Base-by-base conservation (phyloP, 1,284 basidiomycete genomes). In the Moniliella sp. region DNA sequence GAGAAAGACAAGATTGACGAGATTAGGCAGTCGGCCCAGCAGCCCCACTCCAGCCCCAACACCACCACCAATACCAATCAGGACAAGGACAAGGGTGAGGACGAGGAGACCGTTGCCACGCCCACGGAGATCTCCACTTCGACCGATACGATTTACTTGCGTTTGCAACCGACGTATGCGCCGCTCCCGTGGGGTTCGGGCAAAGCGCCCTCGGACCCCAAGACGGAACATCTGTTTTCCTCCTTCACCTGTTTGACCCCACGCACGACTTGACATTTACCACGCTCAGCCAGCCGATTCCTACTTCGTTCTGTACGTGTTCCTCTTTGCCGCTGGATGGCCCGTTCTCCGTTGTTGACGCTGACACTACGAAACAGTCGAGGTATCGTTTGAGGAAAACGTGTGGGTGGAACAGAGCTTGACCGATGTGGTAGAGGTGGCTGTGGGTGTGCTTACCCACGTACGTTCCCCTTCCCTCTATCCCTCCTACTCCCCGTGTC, bases 61-160 rank as follows among this genome's bases (percentile, higher is more conserved):
- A n/a, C 17, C 15, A 16, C 5, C 7, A 5, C 5, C 29, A 18
- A 30, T 18, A 19, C 5, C n/a, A n/a, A 23, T n/a, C 58, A 37
- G 12, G 10, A 27, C 18, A 13, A 15, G 13, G 15, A 28, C 21
- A n/a, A 13, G 4, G 14, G 12, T 17, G 32, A 3, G 15, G 15
- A 25, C 12, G 13, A 12, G 15, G 9, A 14, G 3, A 38, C 32
- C 26, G 14, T 33, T 4, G 34, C 32, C 4, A 33, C 28, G 3
- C 30, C 39, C 3, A 35, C 37, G 1, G 34, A 28, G 1, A 7
- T n/a, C n/a, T n/a, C n/a, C n/a, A n/a, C n/a, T n/a, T n/a, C n/a
- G n/a, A n/a, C n/a, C n/a, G n/a, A n/a, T n/a, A n/a, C 84, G 32
- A 73, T 97, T 30, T 94, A 83, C 62, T 70, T 97, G 31, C 81